Evolutionary conservation across 1,284 basidiomycete species (phyloP).

Genomic region (Marasmius tenuissimus): DNA sequence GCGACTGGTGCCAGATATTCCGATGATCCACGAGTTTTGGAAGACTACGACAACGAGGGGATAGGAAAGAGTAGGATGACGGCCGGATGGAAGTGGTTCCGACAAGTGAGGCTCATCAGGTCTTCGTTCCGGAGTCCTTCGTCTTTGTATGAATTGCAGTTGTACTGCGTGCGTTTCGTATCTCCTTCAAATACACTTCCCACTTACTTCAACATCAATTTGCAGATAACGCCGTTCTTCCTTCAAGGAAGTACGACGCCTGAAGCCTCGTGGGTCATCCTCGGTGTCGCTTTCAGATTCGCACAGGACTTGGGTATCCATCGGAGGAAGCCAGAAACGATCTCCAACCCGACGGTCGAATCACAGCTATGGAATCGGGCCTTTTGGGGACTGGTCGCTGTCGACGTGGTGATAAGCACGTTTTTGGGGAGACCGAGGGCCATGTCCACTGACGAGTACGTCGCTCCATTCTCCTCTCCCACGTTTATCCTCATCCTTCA

Average conservation of each 20-base stretch:
- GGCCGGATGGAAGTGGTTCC: conserved; percentile 76
- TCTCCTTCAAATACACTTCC: neutral
- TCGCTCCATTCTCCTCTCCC: neutral
- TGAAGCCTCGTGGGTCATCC: conserved; percentile 69
- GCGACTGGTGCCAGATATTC: conserved; percentile 73
- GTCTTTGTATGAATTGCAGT: conserved; percentile 62
- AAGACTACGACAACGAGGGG: conserved; percentile 28
- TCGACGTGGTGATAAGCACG: neutral
- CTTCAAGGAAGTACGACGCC: conserved; percentile 63
- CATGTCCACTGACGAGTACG: neutral
- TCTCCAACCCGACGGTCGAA: neutral
- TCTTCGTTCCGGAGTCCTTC: conserved; percentile 50
- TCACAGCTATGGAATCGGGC: conserved; percentile 2
- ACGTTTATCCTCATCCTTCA: neutral
- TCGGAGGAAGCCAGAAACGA: neutral
- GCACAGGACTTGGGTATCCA: conserved; percentile 2
- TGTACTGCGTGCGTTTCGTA: conserved; percentile 33
- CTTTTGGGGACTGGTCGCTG: neutral
- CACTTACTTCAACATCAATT: neutral
- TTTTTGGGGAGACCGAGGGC: neutral
- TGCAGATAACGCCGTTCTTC: conserved; percentile 45
- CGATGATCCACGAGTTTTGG: conserved; percentile 62
- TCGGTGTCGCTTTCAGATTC: neutral
- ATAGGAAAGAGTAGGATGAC: conserved; percentile 43
- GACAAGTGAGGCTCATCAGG: conserved; percentile 55